Conservation (phyloP, 2,329 filamentous ascomycete genomes). For the Remersonia thermophila region DNA sequence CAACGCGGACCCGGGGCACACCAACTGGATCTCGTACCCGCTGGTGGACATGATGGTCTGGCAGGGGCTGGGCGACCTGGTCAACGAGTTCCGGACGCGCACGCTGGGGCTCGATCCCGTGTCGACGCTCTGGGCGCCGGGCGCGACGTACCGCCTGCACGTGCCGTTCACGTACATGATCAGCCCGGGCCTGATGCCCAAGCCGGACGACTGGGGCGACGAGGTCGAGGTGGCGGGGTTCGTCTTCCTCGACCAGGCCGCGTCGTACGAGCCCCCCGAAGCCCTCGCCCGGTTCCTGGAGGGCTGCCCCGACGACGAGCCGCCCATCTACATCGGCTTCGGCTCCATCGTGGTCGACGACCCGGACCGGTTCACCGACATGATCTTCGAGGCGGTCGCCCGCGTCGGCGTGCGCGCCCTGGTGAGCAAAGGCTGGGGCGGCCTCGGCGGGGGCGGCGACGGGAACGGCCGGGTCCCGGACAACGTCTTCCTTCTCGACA, state of each 20-base stretch:
- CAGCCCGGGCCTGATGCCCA: slow-evolving; percentile 54
- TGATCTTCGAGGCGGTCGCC: slow-evolving; percentile 59
- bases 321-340: slow-evolving; percentile 63
- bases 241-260: slow-evolving; percentile 60
- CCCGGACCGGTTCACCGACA: slow-evolving; percentile 52
- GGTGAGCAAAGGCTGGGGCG: slow-evolving; percentile 67
- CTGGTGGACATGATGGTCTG: slow-evolving; percentile 80
- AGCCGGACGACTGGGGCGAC: slow-evolving; percentile 54
- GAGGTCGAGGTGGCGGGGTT: slow-evolving; percentile 68
- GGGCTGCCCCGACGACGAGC: slow-evolving; percentile 31
- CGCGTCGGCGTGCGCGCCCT: slow-evolving; percentile 56
- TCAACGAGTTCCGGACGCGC: slow-evolving; percentile 61
- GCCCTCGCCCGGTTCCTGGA: slow-evolving; percentile 43
- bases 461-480: slow-evolving; percentile 36
- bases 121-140: slow-evolving; percentile 65
- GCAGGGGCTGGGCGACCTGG: slow-evolving; percentile 73
- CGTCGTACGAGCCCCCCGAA: slow-evolving; percentile 44
- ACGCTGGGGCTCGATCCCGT: slow-evolving; percentile 62
- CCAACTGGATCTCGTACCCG: slow-evolving; percentile 71
- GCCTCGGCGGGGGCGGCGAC: slow-evolving; percentile 43
- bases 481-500: slow-evolving; percentile 59
- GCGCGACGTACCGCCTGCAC: slow-evolving; percentile 57
- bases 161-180: slow-evolving; percentile 67
- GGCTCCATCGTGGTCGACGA: slow-evolving; percentile 67
- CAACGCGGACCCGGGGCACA: slow-evolving; percentile 59